Percentiles rank a stretch among this genome's conserved stretches.
These are phyloP conservation scores for Ophiocordyceps camponoti-floridani DNA, from an alignment of 2,329 filamentous ascomycete genomes.

Conservation along the genomic window DNA sequence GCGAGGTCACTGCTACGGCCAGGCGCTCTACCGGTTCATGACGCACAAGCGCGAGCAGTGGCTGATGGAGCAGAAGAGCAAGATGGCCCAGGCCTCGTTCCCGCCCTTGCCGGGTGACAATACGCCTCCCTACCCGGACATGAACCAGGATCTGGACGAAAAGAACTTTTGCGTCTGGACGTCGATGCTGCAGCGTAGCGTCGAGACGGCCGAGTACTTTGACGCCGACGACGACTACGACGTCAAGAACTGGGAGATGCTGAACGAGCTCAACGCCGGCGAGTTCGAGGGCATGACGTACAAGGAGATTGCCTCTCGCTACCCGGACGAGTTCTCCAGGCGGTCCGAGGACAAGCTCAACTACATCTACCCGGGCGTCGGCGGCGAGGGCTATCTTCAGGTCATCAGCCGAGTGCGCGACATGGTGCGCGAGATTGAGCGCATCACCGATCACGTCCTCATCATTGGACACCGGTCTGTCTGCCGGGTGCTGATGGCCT, in stretches of 20 bases:
- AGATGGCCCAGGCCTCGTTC: slow-evolving; percentile 59
- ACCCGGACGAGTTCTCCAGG: slow-evolving; percentile 64
- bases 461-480: slow-evolving; percentile 87
- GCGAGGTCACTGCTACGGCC: slow-evolving; percentile 63
- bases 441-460: slow-evolving; percentile 88
- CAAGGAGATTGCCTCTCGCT: slow-evolving; percentile 63
- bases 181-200: slow-evolving; percentile 81
- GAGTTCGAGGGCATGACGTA: slow-evolving; percentile 93
- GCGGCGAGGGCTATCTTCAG: slow-evolving; percentile 90
- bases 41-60: slow-evolving; percentile 63
- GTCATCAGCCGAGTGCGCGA: slow-evolving; percentile 89
- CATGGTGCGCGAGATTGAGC: slow-evolving; percentile 92
- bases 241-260: slow-evolving; percentile 93
- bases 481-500: slow-evolving; percentile 80
- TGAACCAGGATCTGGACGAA: slow-evolving; percentile 47
- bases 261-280: slow-evolving; percentile 90
- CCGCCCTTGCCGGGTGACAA: slow-evolving; percentile 83
- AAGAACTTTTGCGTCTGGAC: slow-evolving; percentile 99
- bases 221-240: slow-evolving; percentile 86
- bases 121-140: slow-evolving; percentile 87
- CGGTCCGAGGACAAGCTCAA: slow-evolving; percentile 76
- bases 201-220: slow-evolving; percentile 78
- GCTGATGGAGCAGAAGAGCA: slow-evolving; percentile 67
- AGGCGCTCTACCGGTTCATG: slow-evolving; percentile 68
- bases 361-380: slow-evolving; percentile 91